Evolutionary conservation across 176 grass and related monocot genomes (phyloP).

Genomic region (Musa troglodytarum): DNA sequence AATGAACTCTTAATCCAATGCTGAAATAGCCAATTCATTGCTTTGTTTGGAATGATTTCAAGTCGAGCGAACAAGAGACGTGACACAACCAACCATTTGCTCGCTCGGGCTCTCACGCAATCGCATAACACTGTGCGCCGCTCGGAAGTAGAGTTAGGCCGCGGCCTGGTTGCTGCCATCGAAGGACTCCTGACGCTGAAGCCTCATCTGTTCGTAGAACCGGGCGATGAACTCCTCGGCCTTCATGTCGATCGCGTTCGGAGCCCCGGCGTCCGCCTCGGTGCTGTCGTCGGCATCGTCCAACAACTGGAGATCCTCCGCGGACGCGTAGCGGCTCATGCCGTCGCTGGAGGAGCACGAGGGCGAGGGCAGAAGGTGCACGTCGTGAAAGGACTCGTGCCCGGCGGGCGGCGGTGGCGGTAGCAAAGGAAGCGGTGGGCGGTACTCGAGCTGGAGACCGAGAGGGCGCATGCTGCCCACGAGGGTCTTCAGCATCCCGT

Average conservation of each 20-base stretch:
- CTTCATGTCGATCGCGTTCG: constrained; percentile 33
- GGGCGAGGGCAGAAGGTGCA: constrained; percentile 20
- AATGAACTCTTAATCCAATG: no score
- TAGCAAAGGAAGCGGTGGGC: constrained; percentile 4
- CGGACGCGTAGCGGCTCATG: constrained; percentile 53
- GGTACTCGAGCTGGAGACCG: constrained; percentile 32
- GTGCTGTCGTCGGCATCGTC: neutral
- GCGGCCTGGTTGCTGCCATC: neutral
- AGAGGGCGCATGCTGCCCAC: constrained; percentile 47
- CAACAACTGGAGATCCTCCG: constrained; percentile 31
- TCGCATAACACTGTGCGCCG: no score
- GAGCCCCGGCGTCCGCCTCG: neutral
- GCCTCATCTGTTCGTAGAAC: constrained; percentile 60
- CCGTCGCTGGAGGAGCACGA: neutral
- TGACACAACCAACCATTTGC: no score
- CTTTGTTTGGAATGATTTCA: no score
- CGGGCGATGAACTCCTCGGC: constrained; percentile 59
- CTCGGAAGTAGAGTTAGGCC: neutral
- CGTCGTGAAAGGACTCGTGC: constrained; percentile 47
- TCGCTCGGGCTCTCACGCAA: no score
- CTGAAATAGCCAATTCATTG: no score
- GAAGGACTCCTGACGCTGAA: constrained; percentile 35
- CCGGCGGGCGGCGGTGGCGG: constrained; percentile 29
- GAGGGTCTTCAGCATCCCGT: constrained; percentile 31
- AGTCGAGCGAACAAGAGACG: no score